Base-by-base conservation (phyloP, 306 rosid species). In the Vicia villosa region DNA sequence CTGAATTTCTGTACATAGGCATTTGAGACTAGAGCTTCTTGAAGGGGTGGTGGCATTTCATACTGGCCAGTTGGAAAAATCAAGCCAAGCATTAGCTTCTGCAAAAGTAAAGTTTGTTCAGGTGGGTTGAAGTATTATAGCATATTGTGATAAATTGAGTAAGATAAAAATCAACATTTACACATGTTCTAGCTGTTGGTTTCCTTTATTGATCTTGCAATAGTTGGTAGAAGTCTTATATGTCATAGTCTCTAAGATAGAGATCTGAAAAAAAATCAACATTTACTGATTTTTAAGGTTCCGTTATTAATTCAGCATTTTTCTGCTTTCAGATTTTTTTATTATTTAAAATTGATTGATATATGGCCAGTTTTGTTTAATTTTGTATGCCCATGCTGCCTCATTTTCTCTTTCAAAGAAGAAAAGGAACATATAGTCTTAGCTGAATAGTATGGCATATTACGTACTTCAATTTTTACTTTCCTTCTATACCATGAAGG, bases 11-110 rank as follows among this genome's bases (percentile, higher is more conserved):
- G 10, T 59, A 15, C 34, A 15, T 60, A 94, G 98, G 79, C 83
- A 78, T 81, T 85, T 94, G 83, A 88, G 97, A 77, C 84, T 94
- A 41, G 97, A 94, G 84, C 81, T 94, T 66, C 86, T 94, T 74
- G 98, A 94, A 83, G 97, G 97, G 61, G 96, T 90, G 65, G 95
- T 91, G 72, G 96, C 98, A 13, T 94, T 85, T 83, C 97, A 94
- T 58, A 78, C 76, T 67, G 93, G 91, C 57, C 88, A 78, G 72
- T 75, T 85, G 71, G 97, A 83, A 51, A 87, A 84, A 81, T 83
- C 96, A 21, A 84, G 82, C 64, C 65, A 74, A 68, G 85, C 83
- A 51, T 73, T 94, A 77, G 64, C 75, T 62, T 81, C 90, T 16
- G 98, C 98, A 21, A 87, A 45, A 61, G 77, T 73, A 24, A 93